These are phyloP conservation scores for Ustilago cynodontis DNA, from an alignment of 1,284 basidiomycete genomes.

Conservation along the genomic window DNA sequence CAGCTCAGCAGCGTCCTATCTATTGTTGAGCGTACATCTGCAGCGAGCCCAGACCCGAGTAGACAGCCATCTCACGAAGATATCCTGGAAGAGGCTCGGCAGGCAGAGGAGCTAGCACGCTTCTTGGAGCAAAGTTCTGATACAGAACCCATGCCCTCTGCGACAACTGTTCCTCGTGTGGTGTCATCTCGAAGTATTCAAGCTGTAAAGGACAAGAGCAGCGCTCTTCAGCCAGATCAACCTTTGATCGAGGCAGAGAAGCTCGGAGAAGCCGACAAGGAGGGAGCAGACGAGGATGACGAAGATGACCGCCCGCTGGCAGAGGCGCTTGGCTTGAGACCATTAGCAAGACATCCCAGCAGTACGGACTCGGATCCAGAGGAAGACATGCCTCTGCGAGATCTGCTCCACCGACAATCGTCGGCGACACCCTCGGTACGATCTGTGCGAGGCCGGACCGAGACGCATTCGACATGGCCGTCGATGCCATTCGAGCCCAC, in stretches of 20 bases:
- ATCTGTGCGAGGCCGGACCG: not conserved
- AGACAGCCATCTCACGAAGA: not conserved
- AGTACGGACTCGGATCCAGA: conserved; percentile 33
- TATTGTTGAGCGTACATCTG: not conserved
- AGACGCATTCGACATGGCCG: conserved; percentile 3
- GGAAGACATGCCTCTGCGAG: conserved; percentile 36
- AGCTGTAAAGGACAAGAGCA: too few species aligned
- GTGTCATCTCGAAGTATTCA: too few species aligned
- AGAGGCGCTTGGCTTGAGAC: not conserved
- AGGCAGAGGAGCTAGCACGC: conserved; percentile 21
- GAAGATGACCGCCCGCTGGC: conserved; percentile 27
- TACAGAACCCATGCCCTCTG: conserved; percentile 1
- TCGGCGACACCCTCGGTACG: not conserved
- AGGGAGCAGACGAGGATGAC: conserved; percentile 8
- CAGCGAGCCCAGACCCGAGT: not conserved
- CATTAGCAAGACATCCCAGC: not conserved
- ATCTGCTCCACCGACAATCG: conserved; percentile 29
- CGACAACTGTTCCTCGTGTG: not conserved
- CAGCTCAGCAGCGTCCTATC: conserved; percentile 11
- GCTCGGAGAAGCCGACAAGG: conserved; percentile 7
- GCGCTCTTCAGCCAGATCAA: not conserved
- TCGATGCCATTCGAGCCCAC: conserved; percentile 19
- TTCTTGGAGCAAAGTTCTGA: conserved; percentile 18
- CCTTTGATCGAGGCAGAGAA: not conserved
- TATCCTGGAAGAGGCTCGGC: conserved; percentile 20